A percentile compares a stretch with the other conserved stretches of the same genome.
These are phyloP conservation scores for Didymella arachidicola DNA, from an alignment of 2,329 filamentous ascomycete species.

Conservation along the genomic window DNA sequence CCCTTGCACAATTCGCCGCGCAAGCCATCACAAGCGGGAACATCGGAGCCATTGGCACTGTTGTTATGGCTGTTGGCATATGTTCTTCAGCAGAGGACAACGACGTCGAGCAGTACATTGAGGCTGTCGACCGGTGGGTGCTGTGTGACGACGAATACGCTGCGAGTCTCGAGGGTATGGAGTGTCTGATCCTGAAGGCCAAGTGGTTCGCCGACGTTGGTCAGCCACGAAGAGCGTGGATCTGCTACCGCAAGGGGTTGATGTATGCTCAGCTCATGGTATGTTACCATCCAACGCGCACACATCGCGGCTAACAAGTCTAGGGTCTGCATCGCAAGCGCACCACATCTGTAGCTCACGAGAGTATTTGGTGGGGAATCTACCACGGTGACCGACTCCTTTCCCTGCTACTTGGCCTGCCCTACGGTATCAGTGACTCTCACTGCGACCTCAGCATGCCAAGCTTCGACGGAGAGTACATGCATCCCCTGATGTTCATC, in stretches of 20 bases:
- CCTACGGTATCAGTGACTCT: conserved; percentile 53
- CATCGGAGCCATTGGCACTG: conserved; percentile 49
- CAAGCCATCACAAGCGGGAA: conserved; percentile 55
- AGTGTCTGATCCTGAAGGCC: conserved; percentile 60
- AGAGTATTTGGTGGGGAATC: conserved; percentile 52
- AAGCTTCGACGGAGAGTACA: conserved; percentile 35
- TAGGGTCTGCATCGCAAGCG: conserved; percentile 52
- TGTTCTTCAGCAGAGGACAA: conserved; percentile 53
- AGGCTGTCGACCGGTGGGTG: conserved; percentile 58
- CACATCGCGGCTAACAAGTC: conserved; percentile 21
- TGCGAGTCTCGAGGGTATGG: conserved; percentile 61
- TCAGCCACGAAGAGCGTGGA: conserved; percentile 63
- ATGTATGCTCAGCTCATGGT: conserved; percentile 63
- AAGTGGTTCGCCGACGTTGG: conserved; percentile 65
- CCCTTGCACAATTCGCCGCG: conserved; percentile 52
- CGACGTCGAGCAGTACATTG: conserved; percentile 57
- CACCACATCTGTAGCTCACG: conserved; percentile 42
- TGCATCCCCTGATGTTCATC: conserved; percentile 45
- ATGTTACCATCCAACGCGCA: conserved; percentile 30
- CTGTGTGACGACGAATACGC: conserved; percentile 60
- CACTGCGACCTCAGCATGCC: conserved; percentile 49
- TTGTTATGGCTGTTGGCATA: conserved; percentile 50
- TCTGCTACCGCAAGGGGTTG: conserved; percentile 59
- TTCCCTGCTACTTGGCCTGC: conserved; percentile 63
- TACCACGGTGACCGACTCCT: conserved; percentile 59